Evolutionary conservation across 805 yeast genomes (phyloP).

Genomic region (Pichia exigua): DNA sequence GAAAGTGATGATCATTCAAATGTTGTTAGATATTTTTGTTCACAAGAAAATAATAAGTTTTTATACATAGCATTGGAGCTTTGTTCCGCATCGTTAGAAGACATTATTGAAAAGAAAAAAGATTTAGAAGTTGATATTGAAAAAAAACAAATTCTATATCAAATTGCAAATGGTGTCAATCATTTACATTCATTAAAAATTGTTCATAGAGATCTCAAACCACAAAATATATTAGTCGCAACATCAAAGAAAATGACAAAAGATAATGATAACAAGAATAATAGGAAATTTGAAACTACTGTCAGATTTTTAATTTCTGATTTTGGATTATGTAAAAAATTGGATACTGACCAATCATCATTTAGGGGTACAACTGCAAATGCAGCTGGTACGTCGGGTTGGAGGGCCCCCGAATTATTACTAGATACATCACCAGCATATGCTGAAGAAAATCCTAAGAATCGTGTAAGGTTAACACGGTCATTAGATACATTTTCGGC

Average conservation of each 20-base stretch:
- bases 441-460: slow-evolving; percentile 11
- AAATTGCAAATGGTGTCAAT: slow-evolving; percentile 75
- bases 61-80: slow-evolving; percentile 88
- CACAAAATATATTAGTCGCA: slow-evolving; percentile 85
- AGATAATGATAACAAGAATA: slow-evolving; percentile 17
- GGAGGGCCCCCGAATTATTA: slow-evolving; percentile 94
- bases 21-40: slow-evolving; percentile 86
- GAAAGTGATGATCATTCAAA: slow-evolving; percentile 97
- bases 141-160: slow-evolving; percentile 52
- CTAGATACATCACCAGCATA: slow-evolving; percentile 31
- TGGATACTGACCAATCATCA: slow-evolving; percentile 88
- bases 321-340: slow-evolving; percentile 88
- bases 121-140: slow-evolving; percentile 34
- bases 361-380: slow-evolving; percentile 87
- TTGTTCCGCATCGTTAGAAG: slow-evolving; percentile 85
- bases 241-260: slow-evolving; percentile 41
- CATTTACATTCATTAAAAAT: slow-evolving; percentile 85
- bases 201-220: slow-evolving; percentile 91
- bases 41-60: slow-evolving; percentile 83
- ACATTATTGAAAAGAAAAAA: slow-evolving; percentile 52
- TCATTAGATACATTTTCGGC: slow-evolving; percentile 90
- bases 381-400: slow-evolving; percentile 96
- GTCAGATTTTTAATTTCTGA: slow-evolving; percentile 81
- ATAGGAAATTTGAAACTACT: slow-evolving; percentile 28
- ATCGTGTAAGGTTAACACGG: slow-evolving; percentile 61